Percentiles rank a stretch among this genome's conserved stretches.
These are phyloP conservation scores for Saccharomyces hybrid DNA, from an alignment of 1,139 yeast species.

Conservation along the genomic window DNA sequence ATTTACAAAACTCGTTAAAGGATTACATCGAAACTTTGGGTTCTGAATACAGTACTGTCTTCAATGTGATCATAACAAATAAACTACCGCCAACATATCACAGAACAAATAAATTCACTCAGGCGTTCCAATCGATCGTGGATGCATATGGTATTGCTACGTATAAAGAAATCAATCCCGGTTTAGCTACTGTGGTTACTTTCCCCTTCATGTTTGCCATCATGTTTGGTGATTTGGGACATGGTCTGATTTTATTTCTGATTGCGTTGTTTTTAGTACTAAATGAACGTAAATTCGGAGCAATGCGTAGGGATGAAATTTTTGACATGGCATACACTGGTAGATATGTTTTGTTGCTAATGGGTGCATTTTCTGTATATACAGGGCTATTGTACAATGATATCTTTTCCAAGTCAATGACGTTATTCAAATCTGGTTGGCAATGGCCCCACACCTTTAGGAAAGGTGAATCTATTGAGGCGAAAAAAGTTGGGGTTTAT, in stretches of 20 bases:
- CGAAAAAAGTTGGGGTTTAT: slow-evolving; percentile 52
- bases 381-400: slow-evolving; percentile 74
- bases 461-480: slow-evolving; percentile 51
- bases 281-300: slow-evolving; percentile 51
- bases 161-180: slow-evolving; percentile 74
- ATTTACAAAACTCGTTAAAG: slow-evolving; percentile 32
- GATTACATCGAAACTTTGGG: slow-evolving; percentile 33
- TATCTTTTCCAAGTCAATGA: slow-evolving; percentile 69
- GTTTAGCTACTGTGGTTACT: slow-evolving; percentile 68
- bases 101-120: slow-evolving; percentile 67
- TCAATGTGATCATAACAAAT: slow-evolving; percentile 56
- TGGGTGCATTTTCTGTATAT: slow-evolving; percentile 74
- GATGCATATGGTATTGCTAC: slow-evolving; percentile 77
- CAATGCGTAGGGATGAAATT: slow-evolving; percentile 65
- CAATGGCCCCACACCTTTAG: slow-evolving; percentile 56
- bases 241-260: slow-evolving; percentile 57
- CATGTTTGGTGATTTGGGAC: slow-evolving; percentile 84
- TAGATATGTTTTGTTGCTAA: slow-evolving; percentile 60
- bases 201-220: slow-evolving; percentile 84
- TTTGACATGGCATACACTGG: slow-evolving; percentile 78
- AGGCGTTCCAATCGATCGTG: slow-evolving; percentile 67
- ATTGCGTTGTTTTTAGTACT: slow-evolving; percentile 53
- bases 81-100: slow-evolving; percentile 74
- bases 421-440: slow-evolving; percentile 68
- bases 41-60: slow-evolving; percentile 51